Conservation (phyloP, 2,329 filamentous ascomycete species). For the Penicillium sp. region DNA sequence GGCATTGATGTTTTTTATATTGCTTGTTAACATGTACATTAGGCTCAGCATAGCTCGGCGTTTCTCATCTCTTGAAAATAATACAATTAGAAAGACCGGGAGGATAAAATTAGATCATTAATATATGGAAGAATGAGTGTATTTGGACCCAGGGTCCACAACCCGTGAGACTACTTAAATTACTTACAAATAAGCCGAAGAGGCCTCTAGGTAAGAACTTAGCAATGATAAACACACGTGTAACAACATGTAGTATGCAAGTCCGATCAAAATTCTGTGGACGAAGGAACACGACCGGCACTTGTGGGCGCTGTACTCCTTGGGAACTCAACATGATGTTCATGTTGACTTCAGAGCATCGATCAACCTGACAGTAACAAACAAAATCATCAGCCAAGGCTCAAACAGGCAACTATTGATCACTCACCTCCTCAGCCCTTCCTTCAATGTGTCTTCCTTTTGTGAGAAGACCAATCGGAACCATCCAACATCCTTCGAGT, state of each 20-base stretch:
- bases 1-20: slow-evolving; percentile 5
- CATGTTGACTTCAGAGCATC: slow-evolving; percentile 3
- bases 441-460: slow-evolving; percentile 34
- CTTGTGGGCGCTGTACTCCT: too few species aligned
- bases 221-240: too few species aligned
- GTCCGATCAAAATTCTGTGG: too few species aligned
- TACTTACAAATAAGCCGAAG: too few species aligned
- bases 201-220: too few species aligned
- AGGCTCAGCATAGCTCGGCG: slow-evolving; percentile 23
- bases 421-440: slow-evolving; percentile 37
- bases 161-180: too few species aligned
- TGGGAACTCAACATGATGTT: neutral
- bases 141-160: too few species aligned
- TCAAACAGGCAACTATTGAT: neutral
- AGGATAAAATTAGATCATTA: too few species aligned
- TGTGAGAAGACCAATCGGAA: slow-evolving; percentile 56
- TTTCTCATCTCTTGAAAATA: slow-evolving; percentile 9
- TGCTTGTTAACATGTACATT: slow-evolving; percentile 14
- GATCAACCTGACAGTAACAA: slow-evolving; percentile 2
- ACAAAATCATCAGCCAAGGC: neutral
- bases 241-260: too few species aligned
- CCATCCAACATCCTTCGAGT: slow-evolving; percentile 51
- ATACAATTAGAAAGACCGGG: too few species aligned
- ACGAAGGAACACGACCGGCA: too few species aligned
- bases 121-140: too few species aligned